These are phyloP conservation scores for Lentinula lateritia DNA, from an alignment of 768 basidiomycete species.

Conservation along the genomic window DNA sequence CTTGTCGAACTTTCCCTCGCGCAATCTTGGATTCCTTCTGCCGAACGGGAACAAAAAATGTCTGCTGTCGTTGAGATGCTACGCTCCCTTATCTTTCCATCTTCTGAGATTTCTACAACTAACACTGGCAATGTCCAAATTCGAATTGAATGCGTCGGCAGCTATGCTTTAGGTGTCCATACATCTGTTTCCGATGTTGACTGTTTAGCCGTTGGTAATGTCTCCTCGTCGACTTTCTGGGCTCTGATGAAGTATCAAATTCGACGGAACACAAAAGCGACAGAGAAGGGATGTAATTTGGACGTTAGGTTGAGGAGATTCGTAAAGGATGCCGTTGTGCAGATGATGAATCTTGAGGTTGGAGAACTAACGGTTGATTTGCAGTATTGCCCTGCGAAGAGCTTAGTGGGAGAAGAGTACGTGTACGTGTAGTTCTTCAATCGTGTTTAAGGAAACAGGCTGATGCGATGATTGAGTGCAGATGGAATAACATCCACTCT, in stretches of 20 bases:
- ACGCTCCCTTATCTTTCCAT: not conserved
- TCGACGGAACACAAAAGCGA: not conserved
- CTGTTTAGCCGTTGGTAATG: conserved; percentile 16
- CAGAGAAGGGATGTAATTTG: not conserved
- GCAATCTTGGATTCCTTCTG: not conserved
- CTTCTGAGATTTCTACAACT: not conserved
- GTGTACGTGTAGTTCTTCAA: not conserved
- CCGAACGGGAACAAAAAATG: not conserved
- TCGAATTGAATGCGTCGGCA: conserved; percentile 12
- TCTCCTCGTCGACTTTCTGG: conserved; percentile 16
- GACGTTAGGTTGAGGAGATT: conserved; percentile 12
- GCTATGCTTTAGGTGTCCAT: conserved; percentile 15
- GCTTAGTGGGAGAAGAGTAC: conserved; percentile 12
- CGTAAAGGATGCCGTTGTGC: conserved; percentile 17
- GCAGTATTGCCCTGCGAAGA: conserved; percentile 15
- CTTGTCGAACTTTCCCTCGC: not conserved
- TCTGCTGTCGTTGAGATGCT: not conserved
- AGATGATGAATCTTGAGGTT: conserved; percentile 15
- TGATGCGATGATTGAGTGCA: not conserved
- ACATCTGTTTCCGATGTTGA: conserved; percentile 15
- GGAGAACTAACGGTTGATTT: conserved; percentile 16
- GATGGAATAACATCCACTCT: conserved; percentile 9
- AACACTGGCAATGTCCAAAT: not conserved
- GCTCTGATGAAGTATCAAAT: conserved; percentile 7
- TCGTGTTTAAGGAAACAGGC: not conserved